phyloP scores from a whole-genome alignment of 2,329 filamentous ascomycete species.

The Hypoxylon sp. region DNA sequence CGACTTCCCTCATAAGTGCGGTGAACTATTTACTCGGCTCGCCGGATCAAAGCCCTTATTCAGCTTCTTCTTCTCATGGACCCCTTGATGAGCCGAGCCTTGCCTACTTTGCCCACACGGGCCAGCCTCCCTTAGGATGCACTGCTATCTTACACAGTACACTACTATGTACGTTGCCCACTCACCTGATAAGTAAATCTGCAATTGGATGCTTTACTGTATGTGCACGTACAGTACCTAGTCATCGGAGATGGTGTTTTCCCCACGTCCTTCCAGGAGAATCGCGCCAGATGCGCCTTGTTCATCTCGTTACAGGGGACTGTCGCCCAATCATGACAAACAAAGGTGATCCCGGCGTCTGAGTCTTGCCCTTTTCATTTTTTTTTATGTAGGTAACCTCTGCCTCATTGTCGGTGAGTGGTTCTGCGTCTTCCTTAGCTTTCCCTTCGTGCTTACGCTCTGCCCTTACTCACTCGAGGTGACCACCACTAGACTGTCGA shows the following conservation, averaged over 20 bases:
- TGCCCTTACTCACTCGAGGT: constrained; percentile 5
- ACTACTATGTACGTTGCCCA: background rate
- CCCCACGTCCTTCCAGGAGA: constrained; percentile 34
- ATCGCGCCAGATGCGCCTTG: constrained; percentile 40
- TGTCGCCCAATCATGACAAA: constrained; percentile 38
- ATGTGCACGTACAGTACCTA: constrained; percentile 20
- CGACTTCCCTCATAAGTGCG: constrained; percentile 30
- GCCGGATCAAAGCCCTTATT: constrained; percentile 41
- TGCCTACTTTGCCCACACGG: constrained; percentile 10
- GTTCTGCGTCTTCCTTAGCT: constrained; percentile 23
- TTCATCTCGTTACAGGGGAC: constrained; percentile 29
- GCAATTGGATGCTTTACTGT: constrained; percentile 16
- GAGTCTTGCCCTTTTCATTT: constrained; percentile 32
- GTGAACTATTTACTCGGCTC: constrained; percentile 40
- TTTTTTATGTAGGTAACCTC: constrained; percentile 40
- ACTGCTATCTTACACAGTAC: constrained; percentile 25
- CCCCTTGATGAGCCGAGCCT: constrained; percentile 39
- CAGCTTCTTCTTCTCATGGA: constrained; percentile 18
- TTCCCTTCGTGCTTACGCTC: constrained; percentile 36
- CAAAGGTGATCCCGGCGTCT: constrained; percentile 32
- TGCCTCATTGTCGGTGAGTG: constrained; percentile 46
- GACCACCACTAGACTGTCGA: constrained; percentile 10
- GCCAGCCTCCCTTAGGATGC: constrained; percentile 30
- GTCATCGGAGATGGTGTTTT: constrained; percentile 30
- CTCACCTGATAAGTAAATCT: constrained; percentile 17